Base-by-base conservation (phyloP, 257 asterid species). In the Perilla frutescens region DNA sequence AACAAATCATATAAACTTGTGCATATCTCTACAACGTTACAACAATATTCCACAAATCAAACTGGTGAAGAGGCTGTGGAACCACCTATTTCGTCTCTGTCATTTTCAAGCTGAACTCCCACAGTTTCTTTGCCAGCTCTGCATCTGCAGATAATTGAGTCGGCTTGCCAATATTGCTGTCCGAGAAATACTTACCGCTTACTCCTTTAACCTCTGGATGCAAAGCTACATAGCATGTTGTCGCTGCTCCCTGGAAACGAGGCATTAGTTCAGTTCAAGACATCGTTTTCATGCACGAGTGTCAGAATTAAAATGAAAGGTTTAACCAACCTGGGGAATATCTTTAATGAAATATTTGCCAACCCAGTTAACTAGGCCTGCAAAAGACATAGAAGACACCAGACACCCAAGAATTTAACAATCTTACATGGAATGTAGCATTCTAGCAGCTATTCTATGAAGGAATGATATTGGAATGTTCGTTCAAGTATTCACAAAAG, bases 221-320 rank as follows among this genome's bases (percentile, higher is more conserved):
- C 83, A 91, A 64, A 32, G 97, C 97, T 54, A 89, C 89, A 59
- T 91, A 91, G 77, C 90, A 89, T 2, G 90, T 80, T 7, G 92
- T 85, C 36, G 92, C 86, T 7, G 96, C 90, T 61, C 92, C 96
- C 92, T 75, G 70, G 1, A 66, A 69, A 39, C 14, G 60, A 63
- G 14, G 0, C 3, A 34, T 4, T 1, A 40, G 3, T 66, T 80
- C 67, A 66, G 58, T 72, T 10, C 1, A 6, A 34, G 63, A 14
- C 8, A 1, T 4, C 1, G 4, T 3, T 13, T 6, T 11, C 3
- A 10, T 70, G 37, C 37, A 31, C 3, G 37, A 37, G 43, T 34
- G 29, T 1, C 1, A 2, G 55, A 3, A 44, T 6, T 6, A 59
- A 12, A 29, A 69, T 26, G 3, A 32, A 34, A 50, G 70, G 54